Conservation (phyloP, 2,329 filamentous ascomycete species). For the Trichoderma breve region DNA sequence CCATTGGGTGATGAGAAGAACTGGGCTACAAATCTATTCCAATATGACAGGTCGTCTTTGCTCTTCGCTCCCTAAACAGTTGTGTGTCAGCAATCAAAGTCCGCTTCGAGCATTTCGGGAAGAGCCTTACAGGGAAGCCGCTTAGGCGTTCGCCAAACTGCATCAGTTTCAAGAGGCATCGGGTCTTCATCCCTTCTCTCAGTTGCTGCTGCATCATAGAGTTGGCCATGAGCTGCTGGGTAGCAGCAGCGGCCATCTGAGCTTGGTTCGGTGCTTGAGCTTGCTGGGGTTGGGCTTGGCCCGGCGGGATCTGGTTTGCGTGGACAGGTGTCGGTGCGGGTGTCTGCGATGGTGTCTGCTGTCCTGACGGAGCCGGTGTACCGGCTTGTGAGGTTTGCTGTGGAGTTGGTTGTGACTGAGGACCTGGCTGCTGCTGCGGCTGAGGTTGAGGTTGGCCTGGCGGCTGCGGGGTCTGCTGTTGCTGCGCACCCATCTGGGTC, state of each 20-base stretch:
- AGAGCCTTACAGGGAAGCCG: conserved; percentile 49
- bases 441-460: conserved; percentile 27
- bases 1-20: conserved; percentile 75
- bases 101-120: background rate
- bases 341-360: conserved; percentile 50
- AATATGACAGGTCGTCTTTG: conserved; percentile 69
- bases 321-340: conserved; percentile 41
- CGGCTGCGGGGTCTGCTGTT: conserved; percentile 20
- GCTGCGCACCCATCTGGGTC: conserved; percentile 31
- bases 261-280: conserved; percentile 29
- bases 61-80: conserved; percentile 51
- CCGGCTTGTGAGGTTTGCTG: conserved; percentile 43
- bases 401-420: conserved; percentile 43
- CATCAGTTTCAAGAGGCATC: conserved; percentile 59
- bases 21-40: conserved; percentile 73
- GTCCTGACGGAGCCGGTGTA: conserved; percentile 43
- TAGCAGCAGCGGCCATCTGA: conserved; percentile 33
- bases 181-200: conserved; percentile 52
- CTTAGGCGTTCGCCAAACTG: conserved; percentile 63
- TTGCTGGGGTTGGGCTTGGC: conserved; percentile 35
- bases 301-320: conserved; percentile 31
- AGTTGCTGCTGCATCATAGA: conserved; percentile 46
- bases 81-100: conserved; percentile 24
- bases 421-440: conserved; percentile 30
- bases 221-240: conserved; percentile 38